phyloP scores from a whole-genome alignment of 805 yeast species.

The Metschnikowia henanensis region DNA sequence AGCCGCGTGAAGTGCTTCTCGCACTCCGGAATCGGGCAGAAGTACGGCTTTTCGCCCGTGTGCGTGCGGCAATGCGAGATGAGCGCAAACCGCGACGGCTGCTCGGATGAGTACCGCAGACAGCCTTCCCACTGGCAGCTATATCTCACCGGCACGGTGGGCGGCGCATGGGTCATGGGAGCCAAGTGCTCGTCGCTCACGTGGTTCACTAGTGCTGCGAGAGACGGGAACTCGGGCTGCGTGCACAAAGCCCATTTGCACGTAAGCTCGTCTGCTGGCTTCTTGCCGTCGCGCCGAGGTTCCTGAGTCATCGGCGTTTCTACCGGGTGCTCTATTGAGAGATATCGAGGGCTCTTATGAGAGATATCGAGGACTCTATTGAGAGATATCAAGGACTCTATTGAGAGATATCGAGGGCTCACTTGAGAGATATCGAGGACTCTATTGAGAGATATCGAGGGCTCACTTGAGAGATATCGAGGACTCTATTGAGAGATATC shows the following conservation, averaged over 20 bases:
- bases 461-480: too few relatives aligned
- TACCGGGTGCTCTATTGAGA: too few relatives aligned
- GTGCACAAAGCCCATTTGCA: slow-evolving; percentile 39
- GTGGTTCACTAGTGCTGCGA: slow-evolving; percentile 33
- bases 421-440: too few relatives aligned
- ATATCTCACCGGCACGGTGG: slow-evolving; percentile 35
- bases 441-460: too few relatives aligned
- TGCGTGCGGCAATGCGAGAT: slow-evolving; percentile 65
- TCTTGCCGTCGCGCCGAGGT: not conserved
- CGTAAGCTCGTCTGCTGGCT: slow-evolving; percentile 13
- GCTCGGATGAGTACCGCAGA: slow-evolving; percentile 48
- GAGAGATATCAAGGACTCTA: too few relatives aligned
- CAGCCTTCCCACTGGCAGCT: slow-evolving; percentile 66
- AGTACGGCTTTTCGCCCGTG: slow-evolving; percentile 61
- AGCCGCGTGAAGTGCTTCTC: slow-evolving; percentile 55
- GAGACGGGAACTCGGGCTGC: slow-evolving; percentile 16
- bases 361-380: too few relatives aligned
- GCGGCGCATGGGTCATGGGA: slow-evolving; percentile 14
- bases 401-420: too few relatives aligned
- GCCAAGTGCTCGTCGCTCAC: slow-evolving; percentile 31
- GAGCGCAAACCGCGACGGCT: slow-evolving; percentile 57
- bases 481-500: too few relatives aligned
- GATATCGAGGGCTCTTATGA: too few relatives aligned
- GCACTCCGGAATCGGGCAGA: slow-evolving; percentile 68
- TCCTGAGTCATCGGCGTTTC: slow-evolving; percentile 9